Base-by-base conservation (phyloP, 208 protist species). In the Wallacemonas sp. region DNA sequence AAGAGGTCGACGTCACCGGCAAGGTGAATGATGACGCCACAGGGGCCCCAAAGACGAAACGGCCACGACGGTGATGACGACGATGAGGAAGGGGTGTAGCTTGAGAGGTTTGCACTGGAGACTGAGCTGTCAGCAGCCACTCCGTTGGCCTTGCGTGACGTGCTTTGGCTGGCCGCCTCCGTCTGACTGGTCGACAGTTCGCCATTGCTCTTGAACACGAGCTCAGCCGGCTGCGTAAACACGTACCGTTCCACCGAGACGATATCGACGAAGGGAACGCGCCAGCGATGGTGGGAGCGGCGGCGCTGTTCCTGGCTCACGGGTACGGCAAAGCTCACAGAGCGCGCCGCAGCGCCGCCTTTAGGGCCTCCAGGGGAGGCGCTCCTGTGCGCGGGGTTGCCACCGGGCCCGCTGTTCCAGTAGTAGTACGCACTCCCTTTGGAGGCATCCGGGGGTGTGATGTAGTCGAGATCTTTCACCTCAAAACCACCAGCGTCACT, bases 11-110 rank as follows among this genome's bases (percentile, higher is more conserved):
- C 57, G 1, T 74, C 70, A 1, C 78, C 70, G 8, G 44, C 46
- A 2, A 83, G 62, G 14, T 56, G 65, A 16, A 83, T 61, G 2
- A 74, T 49, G 26, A 83, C 27, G 19, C 78, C 78, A 0, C 78
- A 70, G 11, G 78, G 73, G 0, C 78, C 78, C 72, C 73, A 83
- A 54, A 83, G 61, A 16, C 69, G 69, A 48, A 76, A 83, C 17
- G 54, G 54, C 77, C 77, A 83, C 26, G n/a, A n/a, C n/a, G n/a
- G n/a, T n/a, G n/a, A n/a, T n/a, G n/a, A n/a, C n/a, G n/a, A n/a
- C n/a, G n/a, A n/a, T n/a, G n/a, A n/a, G n/a, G n/a, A n/a, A n/a
- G n/a, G n/a, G n/a, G n/a, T n/a, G n/a, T n/a, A 60, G 48, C 33
- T 9, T 56, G 26, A 33, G 48, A 27, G 44, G 17, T 24, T 41